Evolutionary conservation across 345 rosid genomes (phyloP), one percentile per base, ranked within the genome.

Genomic region (Trapa incisa): DNA sequence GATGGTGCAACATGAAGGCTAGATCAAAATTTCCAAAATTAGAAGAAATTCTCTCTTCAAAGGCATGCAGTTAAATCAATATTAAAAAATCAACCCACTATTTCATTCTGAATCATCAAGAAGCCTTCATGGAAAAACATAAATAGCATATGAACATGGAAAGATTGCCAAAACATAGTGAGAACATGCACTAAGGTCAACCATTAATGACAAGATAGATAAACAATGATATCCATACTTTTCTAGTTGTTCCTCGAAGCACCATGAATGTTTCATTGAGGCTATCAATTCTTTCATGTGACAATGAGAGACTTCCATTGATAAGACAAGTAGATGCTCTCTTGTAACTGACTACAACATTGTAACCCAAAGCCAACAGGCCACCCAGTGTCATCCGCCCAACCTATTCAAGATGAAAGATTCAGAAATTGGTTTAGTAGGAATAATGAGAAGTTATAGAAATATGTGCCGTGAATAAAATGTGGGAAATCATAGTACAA

Each of bases 311-410:
- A 76, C 85, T 83, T 72, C 89, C 93, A 80, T 63, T 61, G 57
- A 47, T 72, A 72, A 87, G 80, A 70, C 86, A 79, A 65, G 88
- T 84, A 63, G 99, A 91, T 67, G 91, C 89, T 68, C 97, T 85
- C 81, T 95, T 95, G 73, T 91, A 95, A 81, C 97, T 91, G 72
- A 89, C 99, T 13, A 95, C 99, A 84, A 95, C 96, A 77, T 65
- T 75, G 78, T 95, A 95, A 47, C 97, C 97, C 77, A 87, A 71
- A 71, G 79, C 94, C 78, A 95, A 83, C 77, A 95, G 78, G 42
- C 99, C 99, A 50, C 99, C 99, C 48, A 95, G 96, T 37, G 99
- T 95, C 97, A 87, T 89, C 76, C 84, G 74, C 64, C 99, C 99
- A 71, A 95, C 99, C 99, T 95, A 86, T 71, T 75, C 37, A 62